phyloP scores from a whole-genome alignment of 2,329 filamentous ascomycete genomes.

The Colletotrichum endophyticum region DNA sequence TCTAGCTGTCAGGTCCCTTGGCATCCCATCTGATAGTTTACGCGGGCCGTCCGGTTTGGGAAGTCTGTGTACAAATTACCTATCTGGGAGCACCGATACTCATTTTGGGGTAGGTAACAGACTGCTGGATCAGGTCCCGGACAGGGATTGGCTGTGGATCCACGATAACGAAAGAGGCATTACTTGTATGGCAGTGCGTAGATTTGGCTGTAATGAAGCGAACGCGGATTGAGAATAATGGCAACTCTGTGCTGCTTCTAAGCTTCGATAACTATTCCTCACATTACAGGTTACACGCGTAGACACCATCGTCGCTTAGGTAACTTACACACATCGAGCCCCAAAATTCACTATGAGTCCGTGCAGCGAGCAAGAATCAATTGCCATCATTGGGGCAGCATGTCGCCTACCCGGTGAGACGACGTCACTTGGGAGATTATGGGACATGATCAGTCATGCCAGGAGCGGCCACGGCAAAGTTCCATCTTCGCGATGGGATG shows the following conservation, averaged over 20 bases:
- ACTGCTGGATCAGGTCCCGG: background rate
- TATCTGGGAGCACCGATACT: background rate
- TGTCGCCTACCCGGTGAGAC: slow-evolving; percentile 42
- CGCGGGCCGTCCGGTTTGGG: background rate
- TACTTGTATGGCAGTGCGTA: background rate
- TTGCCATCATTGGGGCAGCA: slow-evolving; percentile 42
- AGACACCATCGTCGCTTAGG: background rate
- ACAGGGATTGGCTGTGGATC: background rate
- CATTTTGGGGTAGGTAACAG: background rate
- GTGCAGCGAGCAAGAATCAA: slow-evolving; percentile 29
- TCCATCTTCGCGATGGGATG: slow-evolving; percentile 24
- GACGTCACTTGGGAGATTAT: slow-evolving; percentile 34
- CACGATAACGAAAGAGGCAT: background rate
- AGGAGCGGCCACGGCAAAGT: slow-evolving; percentile 12
- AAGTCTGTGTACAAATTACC: background rate
- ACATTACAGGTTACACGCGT: background rate
- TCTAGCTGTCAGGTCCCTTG: background rate
- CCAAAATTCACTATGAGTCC: background rate
- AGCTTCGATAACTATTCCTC: background rate
- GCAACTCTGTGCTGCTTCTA: background rate
- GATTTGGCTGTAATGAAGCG: background rate
- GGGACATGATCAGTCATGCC: slow-evolving; percentile 31
- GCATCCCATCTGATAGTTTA: background rate
- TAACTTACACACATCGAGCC: background rate
- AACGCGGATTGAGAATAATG: background rate